phyloP scores from a whole-genome alignment of 2,329 filamentous ascomycete species.

The Xylaria sp. region DNA sequence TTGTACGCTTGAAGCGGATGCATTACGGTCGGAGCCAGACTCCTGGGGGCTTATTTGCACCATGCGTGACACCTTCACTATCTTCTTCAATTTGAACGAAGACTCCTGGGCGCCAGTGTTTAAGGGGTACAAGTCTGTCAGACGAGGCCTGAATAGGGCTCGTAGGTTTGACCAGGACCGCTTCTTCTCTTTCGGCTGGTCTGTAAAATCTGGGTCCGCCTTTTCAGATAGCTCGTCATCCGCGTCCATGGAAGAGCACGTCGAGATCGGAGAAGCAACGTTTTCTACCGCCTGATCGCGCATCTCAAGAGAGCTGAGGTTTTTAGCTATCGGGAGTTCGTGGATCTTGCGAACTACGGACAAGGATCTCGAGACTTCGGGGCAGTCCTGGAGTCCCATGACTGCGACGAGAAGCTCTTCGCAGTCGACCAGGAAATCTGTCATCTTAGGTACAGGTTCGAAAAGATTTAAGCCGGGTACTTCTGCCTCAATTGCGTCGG shows the following conservation, averaged over 20 bases:
- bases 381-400: constrained; percentile 29
- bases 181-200: constrained; percentile 28
- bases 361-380: constrained; percentile 12
- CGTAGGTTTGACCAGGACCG: constrained; percentile 37
- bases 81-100: constrained; percentile 25
- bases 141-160: constrained; percentile 26
- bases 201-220: neutral
- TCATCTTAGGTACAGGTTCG: constrained; percentile 36
- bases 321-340: constrained; percentile 36
- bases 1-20: constrained; percentile 7
- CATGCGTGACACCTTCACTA: constrained; percentile 20
- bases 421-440: constrained; percentile 32
- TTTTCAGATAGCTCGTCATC: constrained; percentile 17
- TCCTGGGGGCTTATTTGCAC: neutral
- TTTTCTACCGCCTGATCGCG: constrained; percentile 23
- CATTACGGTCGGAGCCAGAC: neutral
- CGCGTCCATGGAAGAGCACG: constrained; percentile 5
- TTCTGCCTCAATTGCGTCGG: constrained; percentile 37
- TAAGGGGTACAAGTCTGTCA: constrained; percentile 19
- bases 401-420: constrained; percentile 33
- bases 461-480: constrained; percentile 32
- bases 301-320: constrained; percentile 35
- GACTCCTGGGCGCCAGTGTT: constrained; percentile 24
- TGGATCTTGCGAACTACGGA: constrained; percentile 25
- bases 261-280: neutral